Conservation (phyloP, 148 eudicot genomes). For the Pharnaceum exiguum region DNA sequence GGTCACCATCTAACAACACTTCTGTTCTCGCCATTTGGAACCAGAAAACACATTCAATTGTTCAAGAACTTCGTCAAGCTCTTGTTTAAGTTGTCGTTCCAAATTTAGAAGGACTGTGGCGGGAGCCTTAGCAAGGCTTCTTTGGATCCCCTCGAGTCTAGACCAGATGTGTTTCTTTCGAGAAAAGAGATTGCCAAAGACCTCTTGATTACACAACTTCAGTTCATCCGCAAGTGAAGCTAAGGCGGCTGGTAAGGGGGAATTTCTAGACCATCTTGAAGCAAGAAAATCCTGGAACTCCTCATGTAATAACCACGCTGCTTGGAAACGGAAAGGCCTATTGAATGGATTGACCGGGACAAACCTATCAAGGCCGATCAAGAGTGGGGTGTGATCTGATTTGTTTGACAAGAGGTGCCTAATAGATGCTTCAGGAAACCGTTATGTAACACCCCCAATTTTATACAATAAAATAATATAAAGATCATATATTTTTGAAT, state of each 20-base stretch:
- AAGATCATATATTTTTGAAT: no score
- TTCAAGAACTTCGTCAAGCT: neutral
- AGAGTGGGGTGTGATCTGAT: neutral
- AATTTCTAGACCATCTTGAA: neutral
- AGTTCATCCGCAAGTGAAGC: neutral
- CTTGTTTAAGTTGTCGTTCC: neutral
- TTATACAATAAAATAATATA: no score
- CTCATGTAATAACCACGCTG: neutral
- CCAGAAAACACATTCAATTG: neutral
- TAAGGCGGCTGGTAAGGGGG: neutral
- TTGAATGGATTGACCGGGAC: neutral
- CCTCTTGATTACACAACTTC: neutral
- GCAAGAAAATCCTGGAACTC: neutral
- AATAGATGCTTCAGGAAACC: neutral
- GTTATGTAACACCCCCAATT: no score
- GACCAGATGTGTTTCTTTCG: neutral
- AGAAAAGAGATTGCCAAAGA: conserved; percentile 3
- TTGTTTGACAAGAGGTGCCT: neutral
- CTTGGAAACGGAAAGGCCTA: neutral
- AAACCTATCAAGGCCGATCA: neutral
- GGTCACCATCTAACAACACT: neutral
- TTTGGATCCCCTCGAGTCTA: neutral
- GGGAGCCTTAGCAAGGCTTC: neutral
- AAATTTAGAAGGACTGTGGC: neutral
- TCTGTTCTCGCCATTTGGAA: neutral